Evolutionary conservation across 495 filamentous ascomycete species (phyloP), one percentile per base, ranked within the genome.

Genomic region (Terfezia boudieri): DNA sequence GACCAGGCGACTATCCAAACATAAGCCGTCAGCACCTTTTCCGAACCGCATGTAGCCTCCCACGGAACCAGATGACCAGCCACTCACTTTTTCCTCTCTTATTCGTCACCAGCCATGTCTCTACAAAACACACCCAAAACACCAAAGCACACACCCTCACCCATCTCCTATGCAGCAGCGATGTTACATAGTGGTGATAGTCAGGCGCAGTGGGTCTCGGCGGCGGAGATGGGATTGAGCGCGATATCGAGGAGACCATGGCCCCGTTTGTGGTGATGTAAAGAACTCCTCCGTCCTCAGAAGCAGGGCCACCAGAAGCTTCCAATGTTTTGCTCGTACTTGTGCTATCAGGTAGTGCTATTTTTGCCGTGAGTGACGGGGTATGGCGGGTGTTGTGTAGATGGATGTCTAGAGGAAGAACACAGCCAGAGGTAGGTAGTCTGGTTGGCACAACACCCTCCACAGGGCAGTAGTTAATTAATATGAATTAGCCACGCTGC

Each of bases 131-230:
- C 56, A 84, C 68, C 14, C 72, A 66, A 12, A 89, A 63, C 8
- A 83, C 67, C 41, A 84, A 64, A 37, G 74, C 67, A 49, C 80
- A 81, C 36, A 86, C 84, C 53, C 76, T 74, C 43, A 80, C 79
- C 71, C 95, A 96, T 56, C 86, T 75, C 59, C 84, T 74, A 66
- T 98, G 90, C 53, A 96, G 69, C 43, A 83, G 76, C 37, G 90
- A 88, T 41, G 89, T 94, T 55, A 96, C 69, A 67, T 92, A 87
- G 63, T 93, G 83, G 71, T 88, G 79, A 64, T 94, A 95, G 43
- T 75, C 76, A 8, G 59, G 59, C n/a, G 62, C 62, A 36, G 56
- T 36, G 37, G 57, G 54, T 52, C 62, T 55, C 32, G 50, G 46
- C n/a, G 55, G 56, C 17, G 62, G 57, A 9, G 59, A 56, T 9